Evolutionary conservation across 768 basidiomycete species (phyloP).

Genomic region (Hygrophoropsis aurantiaca): DNA sequence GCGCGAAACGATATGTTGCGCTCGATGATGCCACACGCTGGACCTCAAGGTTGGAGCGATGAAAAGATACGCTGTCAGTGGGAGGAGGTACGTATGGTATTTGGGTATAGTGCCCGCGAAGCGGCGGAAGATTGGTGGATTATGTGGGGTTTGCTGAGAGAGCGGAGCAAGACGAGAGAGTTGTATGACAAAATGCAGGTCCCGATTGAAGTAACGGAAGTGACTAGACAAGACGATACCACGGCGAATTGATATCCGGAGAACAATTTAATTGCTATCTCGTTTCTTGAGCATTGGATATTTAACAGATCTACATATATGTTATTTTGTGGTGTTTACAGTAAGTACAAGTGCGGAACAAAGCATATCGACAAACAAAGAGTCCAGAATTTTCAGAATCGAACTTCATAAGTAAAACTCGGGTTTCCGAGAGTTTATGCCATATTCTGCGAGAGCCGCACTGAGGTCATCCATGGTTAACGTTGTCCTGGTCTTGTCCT

Average conservation of each 20-base stretch:
- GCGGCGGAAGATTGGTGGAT: slow-evolving; percentile 69
- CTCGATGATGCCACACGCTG: slow-evolving; percentile 18
- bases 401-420: slow-evolving; percentile 80
- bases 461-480: slow-evolving; percentile 97
- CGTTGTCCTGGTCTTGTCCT: slow-evolving; percentile 92
- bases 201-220: background rate
- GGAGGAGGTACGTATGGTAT: slow-evolving; percentile 55
- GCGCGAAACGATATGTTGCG: slow-evolving; percentile 43
- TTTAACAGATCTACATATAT: too few species aligned
- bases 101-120: slow-evolving; percentile 55
- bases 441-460: slow-evolving; percentile 91
- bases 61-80: slow-evolving; percentile 48
- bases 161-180: slow-evolving; percentile 29
- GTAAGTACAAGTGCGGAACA: background rate
- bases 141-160: slow-evolving; percentile 51
- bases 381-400: background rate
- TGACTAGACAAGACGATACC: background rate
- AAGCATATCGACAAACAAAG: background rate
- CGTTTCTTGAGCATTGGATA: too few species aligned
- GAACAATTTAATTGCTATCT: too few species aligned
- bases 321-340: background rate
- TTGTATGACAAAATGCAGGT: background rate
- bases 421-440: slow-evolving; percentile 90
- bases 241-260: too few species aligned
- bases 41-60: slow-evolving; percentile 48